phyloP scores from a whole-genome alignment of 2,329 filamentous ascomycete genomes.

The Paradendryphiella salina region DNA sequence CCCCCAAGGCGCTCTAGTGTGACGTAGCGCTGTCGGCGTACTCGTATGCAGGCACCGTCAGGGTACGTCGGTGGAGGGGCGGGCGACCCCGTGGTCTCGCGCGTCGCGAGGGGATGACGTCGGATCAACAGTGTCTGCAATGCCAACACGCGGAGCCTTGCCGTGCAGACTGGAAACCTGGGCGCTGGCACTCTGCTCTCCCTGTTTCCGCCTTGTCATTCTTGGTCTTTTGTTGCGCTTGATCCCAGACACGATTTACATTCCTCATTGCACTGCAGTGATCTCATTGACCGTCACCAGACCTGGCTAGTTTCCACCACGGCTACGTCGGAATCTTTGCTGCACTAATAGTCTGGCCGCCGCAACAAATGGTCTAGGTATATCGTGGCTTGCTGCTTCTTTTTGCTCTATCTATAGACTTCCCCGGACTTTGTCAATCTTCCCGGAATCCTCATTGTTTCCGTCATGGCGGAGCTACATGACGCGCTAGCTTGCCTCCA shows the following conservation, averaged over 20 bases:
- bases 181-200: neutral
- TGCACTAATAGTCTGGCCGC: constrained; percentile 1
- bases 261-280: constrained; percentile 6
- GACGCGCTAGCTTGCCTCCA: constrained; percentile 51
- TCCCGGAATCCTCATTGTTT: neutral
- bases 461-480: constrained; percentile 47
- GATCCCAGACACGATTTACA: neutral
- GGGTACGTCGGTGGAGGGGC: constrained; percentile 6
- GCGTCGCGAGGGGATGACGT: constrained; percentile 20
- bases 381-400: neutral
- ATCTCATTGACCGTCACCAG: constrained; percentile 23
- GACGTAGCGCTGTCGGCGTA: constrained; percentile 7
- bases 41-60: constrained; percentile 2
- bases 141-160: neutral
- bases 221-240: neutral
- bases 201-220: neutral
- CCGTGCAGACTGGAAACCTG: constrained; percentile 4
- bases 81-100: constrained; percentile 17
- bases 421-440: neutral
- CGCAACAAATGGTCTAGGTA: neutral
- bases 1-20: constrained; percentile 6
- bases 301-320: constrained; percentile 16
- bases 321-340: constrained; percentile 20
- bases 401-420: neutral
- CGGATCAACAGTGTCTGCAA: constrained; percentile 11